Base-by-base conservation (phyloP, 208 protist genomes). In the Crithidia sp. region DNA sequence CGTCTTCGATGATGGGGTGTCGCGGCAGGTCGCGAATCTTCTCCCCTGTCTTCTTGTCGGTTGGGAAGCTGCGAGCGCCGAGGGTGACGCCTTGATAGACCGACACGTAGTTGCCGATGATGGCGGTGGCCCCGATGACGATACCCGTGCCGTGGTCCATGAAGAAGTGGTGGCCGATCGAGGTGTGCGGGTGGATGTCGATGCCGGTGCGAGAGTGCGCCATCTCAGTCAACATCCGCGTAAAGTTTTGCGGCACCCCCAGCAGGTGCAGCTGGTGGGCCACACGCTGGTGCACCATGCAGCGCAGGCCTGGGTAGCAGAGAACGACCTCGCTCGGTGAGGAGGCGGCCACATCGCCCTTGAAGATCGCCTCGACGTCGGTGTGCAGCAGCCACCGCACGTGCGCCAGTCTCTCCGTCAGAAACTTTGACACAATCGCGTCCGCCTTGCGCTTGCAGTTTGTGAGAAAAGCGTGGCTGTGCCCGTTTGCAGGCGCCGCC, bases 141-240 rank as follows among this genome's bases (percentile, higher is more conserved):
- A 97, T 81, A 47, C 94, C 94, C 13, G 84, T 94, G 49, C 91
- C 94, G 85, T 97, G 94, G 75, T 97, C 94, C 73, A 97, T 94
- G 72, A 94, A 94, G 59, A 96, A 93, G 77, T 92, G 88, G 61
- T 91, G 82, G 7, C 92, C 92, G 52, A 97, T 91, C 5, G 76
- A 57, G 7, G 92, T 92, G 55, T 67, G 64, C 7, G 94, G 94
- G 79, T 97, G 94, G 56, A 97, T 97, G 62, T 97, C 94, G 57
- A 97, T 90, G 7, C 84, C 89, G 8, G 89, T 94, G 19, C 67
- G 28, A 5, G 81, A 68, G 66, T 94, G 89, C 36, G 89, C 89
- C 47, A 89, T 87, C 49, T 88, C 84, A 3, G 89, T 94, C 50
- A 94, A 72, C 82, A 91, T 83, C 43, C 89, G 86, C 1, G 89